These are phyloP conservation scores for Pulveroboletus sp. DNA, from an alignment of 768 basidiomycete species.

Conservation along the genomic window DNA sequence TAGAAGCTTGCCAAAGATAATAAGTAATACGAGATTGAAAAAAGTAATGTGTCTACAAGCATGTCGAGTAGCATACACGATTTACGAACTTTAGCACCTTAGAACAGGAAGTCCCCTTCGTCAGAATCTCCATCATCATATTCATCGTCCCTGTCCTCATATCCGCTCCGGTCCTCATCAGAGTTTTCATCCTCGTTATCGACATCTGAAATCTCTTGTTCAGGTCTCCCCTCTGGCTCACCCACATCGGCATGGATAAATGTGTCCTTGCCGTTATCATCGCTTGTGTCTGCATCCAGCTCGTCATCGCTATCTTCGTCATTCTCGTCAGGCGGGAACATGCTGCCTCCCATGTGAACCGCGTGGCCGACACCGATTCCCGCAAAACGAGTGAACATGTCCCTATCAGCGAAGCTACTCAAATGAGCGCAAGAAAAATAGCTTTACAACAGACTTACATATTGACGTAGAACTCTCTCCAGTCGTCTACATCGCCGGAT, in stretches of 20 bases:
- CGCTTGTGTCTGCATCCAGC: not conserved
- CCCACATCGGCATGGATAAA: not conserved
- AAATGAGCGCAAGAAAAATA: not conserved
- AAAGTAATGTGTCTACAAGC: too few relatives aligned
- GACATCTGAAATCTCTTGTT: not conserved
- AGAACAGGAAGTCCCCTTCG: not conserved
- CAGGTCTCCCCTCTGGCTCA: not conserved
- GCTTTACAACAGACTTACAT: not conserved
- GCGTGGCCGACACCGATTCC: constrained; percentile 7
- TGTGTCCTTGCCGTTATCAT: not conserved
- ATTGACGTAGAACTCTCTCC: constrained; percentile 6
- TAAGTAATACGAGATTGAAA: too few relatives aligned
- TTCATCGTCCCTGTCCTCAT: not conserved
- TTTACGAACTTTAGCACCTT: too few relatives aligned
- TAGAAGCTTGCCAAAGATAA: too few relatives aligned
- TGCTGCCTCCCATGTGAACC: not conserved
- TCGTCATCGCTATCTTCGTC: too few relatives aligned
- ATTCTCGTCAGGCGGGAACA: not conserved
- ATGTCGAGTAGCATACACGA: too few relatives aligned
- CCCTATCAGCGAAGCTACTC: not conserved
- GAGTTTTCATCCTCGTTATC: not conserved
- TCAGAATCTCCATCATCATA: not conserved
- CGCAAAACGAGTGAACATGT: not conserved
- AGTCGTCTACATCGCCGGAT: not conserved
- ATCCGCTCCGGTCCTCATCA: not conserved